These are phyloP conservation scores for Filobasidium floriforme DNA, from an alignment of 768 basidiomycete genomes.

Conservation along the genomic window DNA sequence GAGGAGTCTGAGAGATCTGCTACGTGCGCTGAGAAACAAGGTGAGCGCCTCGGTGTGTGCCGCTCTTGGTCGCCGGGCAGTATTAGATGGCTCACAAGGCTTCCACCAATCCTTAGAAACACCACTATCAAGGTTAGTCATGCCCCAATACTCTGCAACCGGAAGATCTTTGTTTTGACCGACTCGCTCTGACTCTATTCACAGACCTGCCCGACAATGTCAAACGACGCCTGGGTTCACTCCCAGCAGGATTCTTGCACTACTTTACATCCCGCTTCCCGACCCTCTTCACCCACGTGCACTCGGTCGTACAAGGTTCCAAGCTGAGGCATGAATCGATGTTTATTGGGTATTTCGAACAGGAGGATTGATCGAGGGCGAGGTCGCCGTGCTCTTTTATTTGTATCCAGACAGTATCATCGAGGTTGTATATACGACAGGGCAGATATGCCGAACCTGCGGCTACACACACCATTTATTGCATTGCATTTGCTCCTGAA, in stretches of 20 bases:
- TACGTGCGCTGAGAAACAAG: slow-evolving; percentile 92
- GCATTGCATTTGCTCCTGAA: too few species aligned
- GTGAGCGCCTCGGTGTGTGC: slow-evolving; percentile 48
- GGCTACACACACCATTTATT: background rate
- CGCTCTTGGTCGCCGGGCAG: too few species aligned
- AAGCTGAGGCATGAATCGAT: slow-evolving; percentile 73
- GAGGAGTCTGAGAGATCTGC: slow-evolving; percentile 76
- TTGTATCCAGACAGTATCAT: too few species aligned
- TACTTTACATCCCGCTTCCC: slow-evolving; percentile 96
- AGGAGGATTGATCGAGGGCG: slow-evolving; percentile 12
- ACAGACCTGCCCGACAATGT: slow-evolving; percentile 80
- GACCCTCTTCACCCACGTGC: slow-evolving; percentile 80
- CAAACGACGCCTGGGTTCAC: slow-evolving; percentile 75
- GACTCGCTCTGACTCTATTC: background rate
- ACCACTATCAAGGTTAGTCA: slow-evolving; percentile 2
- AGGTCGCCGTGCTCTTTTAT: too few species aligned
- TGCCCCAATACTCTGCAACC: background rate
- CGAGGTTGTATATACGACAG: too few species aligned
- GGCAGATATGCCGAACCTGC: background rate
- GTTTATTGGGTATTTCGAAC: slow-evolving; percentile 73
- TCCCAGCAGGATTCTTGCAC: slow-evolving; percentile 83
- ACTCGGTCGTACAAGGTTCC: slow-evolving; percentile 66
- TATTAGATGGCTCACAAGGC: too few species aligned
- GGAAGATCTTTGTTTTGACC: background rate
- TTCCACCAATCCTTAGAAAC: background rate